A percentile compares a stretch with the other conserved stretches of the same genome.
phyloP scores from a whole-genome alignment of 2,329 filamentous ascomycete genomes.

The Penicillium sp. region DNA sequence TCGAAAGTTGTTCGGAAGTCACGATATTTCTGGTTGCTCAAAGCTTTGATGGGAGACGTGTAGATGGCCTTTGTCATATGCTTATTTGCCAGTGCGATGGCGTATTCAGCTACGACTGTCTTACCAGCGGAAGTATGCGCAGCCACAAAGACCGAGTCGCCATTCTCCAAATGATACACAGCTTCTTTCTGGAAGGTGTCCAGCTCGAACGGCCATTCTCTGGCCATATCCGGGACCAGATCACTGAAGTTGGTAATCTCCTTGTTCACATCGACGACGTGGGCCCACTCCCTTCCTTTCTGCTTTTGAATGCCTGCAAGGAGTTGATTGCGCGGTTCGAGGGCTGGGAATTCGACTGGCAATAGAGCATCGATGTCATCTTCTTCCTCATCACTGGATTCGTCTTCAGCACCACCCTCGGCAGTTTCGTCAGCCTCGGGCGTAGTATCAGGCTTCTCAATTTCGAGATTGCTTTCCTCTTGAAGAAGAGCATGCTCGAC shows the following conservation, averaged over 20 bases:
- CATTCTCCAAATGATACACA: slow-evolving; percentile 94
- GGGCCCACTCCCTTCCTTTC: slow-evolving; percentile 88
- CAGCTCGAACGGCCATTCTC: slow-evolving; percentile 94
- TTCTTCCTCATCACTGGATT: slow-evolving; percentile 42
- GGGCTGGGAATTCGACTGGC: slow-evolving; percentile 88
- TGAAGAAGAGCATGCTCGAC: slow-evolving; percentile 66
- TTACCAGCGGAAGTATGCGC: slow-evolving; percentile 98
- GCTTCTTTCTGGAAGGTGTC: slow-evolving; percentile 99
- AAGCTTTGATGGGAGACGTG: slow-evolving; percentile 95
- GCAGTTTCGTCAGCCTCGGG: slow-evolving; percentile 41
- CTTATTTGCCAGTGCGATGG: slow-evolving; percentile 92
- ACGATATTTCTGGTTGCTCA: slow-evolving; percentile 98
- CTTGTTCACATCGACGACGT: slow-evolving; percentile 95
- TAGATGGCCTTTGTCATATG: slow-evolving; percentile 99
- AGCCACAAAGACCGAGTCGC: slow-evolving; percentile 96
- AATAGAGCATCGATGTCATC: slow-evolving; percentile 80
- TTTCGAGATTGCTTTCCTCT: slow-evolving; percentile 49
- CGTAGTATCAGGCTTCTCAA: slow-evolving; percentile 59
- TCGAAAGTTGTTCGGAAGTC: slow-evolving; percentile 91
- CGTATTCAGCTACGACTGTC: slow-evolving; percentile 97
- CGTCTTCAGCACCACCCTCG: slow-evolving; percentile 36
- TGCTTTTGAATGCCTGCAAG: slow-evolving; percentile 74
- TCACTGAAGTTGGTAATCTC: slow-evolving; percentile 94
- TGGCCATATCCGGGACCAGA: slow-evolving; percentile 93
- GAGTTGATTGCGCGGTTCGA: slow-evolving; percentile 82